phyloP scores from a whole-genome alignment of 176 grass and related monocot species.

The Aechmea fasciata region DNA sequence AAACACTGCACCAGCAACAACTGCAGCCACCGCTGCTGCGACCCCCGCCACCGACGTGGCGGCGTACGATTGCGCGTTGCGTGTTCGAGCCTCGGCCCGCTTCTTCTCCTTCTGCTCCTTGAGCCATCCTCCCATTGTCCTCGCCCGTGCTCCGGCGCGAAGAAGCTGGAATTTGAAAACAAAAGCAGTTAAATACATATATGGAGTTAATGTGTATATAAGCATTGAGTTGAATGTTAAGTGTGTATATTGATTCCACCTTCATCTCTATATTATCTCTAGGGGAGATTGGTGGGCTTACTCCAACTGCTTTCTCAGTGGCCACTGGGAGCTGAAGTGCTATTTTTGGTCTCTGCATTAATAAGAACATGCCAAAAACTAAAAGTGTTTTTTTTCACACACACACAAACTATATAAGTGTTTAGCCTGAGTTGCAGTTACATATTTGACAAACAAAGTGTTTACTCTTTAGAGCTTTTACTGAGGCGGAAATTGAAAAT shows the following conservation, averaged over 20 bases:
- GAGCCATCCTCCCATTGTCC: conserved; percentile 74
- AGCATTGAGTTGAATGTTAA: no score
- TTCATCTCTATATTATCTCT: conserved; percentile 51
- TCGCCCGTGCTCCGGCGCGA: conserved; percentile 26
- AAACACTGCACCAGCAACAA: conserved; percentile 70
- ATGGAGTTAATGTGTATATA: no score
- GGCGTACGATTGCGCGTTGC: conserved; percentile 77
- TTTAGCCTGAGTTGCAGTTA: neutral
- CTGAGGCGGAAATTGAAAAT: no score
- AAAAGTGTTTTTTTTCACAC: no score
- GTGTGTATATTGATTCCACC: conserved; percentile 10
- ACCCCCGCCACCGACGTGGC: conserved; percentile 83
- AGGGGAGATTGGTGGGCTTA: conserved; percentile 56
- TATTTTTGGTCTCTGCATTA: conserved; percentile 22
- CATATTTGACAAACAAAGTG: no score
- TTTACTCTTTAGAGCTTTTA: no score
- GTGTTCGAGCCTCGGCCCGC: conserved; percentile 63
- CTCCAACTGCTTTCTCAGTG: neutral
- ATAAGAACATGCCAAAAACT: neutral
- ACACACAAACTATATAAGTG: neutral
- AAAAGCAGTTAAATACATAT: no score
- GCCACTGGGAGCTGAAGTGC: conserved; percentile 7
- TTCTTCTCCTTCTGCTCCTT: conserved; percentile 96
- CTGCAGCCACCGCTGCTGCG: conserved; percentile 72
- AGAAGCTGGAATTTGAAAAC: conserved; percentile 26